Evolutionary conservation across 139 green algal genomes (phyloP).

Genomic region (Tetradesmus obliquus): DNA sequence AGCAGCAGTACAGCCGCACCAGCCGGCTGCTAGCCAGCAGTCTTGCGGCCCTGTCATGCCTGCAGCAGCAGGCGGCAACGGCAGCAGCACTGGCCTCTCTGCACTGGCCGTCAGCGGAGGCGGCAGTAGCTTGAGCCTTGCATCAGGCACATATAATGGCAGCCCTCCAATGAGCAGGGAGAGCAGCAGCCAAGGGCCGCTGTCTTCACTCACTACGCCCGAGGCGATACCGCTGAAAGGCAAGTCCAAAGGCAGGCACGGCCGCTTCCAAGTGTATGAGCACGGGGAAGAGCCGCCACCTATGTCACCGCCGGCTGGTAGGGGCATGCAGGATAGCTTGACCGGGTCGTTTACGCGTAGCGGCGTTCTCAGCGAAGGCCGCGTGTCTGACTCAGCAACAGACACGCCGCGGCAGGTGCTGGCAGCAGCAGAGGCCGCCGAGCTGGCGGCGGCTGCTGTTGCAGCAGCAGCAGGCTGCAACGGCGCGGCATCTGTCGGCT

Average conservation of each 20-base stretch:
- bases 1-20: not conserved
- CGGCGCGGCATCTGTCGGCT: not conserved
- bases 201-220: not conserved
- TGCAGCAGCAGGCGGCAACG: not conserved
- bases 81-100: not conserved
- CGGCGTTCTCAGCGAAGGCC: not conserved
- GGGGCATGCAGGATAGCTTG: not conserved
- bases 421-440: conserved; percentile 15
- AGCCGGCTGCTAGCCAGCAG: not conserved
- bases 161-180: conserved; percentile 55
- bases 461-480: conserved; percentile 12
- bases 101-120: not conserved
- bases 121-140: conserved; percentile 26
- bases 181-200: conserved; percentile 48
- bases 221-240: conserved; percentile 29
- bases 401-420: conserved; percentile 8
- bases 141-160: not conserved
- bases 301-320: conserved; percentile 45
- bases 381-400: not conserved
- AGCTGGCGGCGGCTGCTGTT: not conserved
- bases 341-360: conserved; percentile 8
- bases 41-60: not conserved
- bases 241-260: conserved; percentile 57
- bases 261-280: conserved; percentile 84
- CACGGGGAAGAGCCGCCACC: conserved; percentile 48